Conservation (phyloP, 345 rosid genomes). For the Euphorbia peplus region DNA sequence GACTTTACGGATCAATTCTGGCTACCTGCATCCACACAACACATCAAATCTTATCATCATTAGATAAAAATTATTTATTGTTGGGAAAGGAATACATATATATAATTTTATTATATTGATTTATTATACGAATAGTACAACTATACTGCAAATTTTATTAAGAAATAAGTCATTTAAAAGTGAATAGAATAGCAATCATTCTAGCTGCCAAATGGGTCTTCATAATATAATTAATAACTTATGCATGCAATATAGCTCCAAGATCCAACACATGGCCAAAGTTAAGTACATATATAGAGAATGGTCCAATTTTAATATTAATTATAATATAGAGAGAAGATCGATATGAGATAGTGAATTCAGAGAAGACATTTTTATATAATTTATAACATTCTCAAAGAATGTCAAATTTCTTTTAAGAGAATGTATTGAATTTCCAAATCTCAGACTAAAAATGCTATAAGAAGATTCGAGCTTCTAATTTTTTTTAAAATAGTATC, state of each 20-base stretch:
- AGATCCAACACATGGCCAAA: not conserved
- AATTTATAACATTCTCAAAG: too few relatives aligned
- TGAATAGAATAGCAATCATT: too few relatives aligned
- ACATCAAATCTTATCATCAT: not conserved
- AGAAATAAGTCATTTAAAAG: not conserved
- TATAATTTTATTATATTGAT: too few relatives aligned
- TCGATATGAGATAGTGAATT: too few relatives aligned
- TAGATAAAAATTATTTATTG: too few relatives aligned
- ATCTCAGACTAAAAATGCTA: not conserved
- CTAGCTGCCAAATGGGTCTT: not conserved
- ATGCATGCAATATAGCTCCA: not conserved
- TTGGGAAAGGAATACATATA: too few relatives aligned
- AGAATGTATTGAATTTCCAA: too few relatives aligned
- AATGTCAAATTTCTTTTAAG: not conserved
- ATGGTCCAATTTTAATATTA: too few relatives aligned
- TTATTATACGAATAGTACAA: too few relatives aligned
- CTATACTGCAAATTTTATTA: not conserved
- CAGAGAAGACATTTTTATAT: too few relatives aligned
- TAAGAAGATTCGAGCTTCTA: not conserved
- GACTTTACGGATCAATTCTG: conserved; percentile 19
- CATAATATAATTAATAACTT: not conserved
- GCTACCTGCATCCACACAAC: conserved; percentile 32
- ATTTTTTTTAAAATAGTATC: too few relatives aligned
- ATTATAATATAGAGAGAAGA: not conserved
- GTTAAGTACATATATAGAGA: not conserved